Evolutionary conservation across 2,329 filamentous ascomycete genomes (phyloP).

Genomic region (Xylaria sp.): DNA sequence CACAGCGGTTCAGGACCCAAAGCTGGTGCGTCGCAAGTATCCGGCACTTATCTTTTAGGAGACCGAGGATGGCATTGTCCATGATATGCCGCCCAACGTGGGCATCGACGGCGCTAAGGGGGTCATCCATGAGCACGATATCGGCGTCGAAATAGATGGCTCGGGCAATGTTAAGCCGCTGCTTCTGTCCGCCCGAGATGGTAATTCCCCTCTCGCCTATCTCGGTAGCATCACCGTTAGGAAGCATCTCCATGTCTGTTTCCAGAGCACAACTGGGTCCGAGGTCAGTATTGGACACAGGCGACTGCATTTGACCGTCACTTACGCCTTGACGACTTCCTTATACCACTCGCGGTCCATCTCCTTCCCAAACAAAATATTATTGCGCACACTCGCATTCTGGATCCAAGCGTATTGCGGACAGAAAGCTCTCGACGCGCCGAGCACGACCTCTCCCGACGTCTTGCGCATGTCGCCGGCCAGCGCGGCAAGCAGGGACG

Average conservation of each 20-base stretch:
- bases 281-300: conserved; percentile 11
- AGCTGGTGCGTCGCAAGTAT: conserved; percentile 94
- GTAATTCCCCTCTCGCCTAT: conserved; percentile 96
- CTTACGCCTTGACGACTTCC: conserved; percentile 75
- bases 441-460: conserved; percentile 70
- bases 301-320: conserved; percentile 29
- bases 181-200: conserved; percentile 93
- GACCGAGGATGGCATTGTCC: conserved; percentile 88
- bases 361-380: conserved; percentile 86
- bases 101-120: conserved; percentile 69
- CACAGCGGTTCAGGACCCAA: conserved; percentile 87
- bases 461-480: conserved; percentile 94
- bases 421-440: conserved; percentile 84
- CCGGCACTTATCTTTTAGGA: conserved; percentile 86
- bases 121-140: conserved; percentile 71
- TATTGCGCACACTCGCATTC: conserved; percentile 83
- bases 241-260: conserved; percentile 90
- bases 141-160: conserved; percentile 72
- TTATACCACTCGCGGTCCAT: conserved; percentile 79
- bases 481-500: conserved; percentile 81
- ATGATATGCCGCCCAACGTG: conserved; percentile 79
- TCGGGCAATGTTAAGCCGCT: conserved; percentile 90
- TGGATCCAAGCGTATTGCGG: conserved; percentile 99
- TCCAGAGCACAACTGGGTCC: conserved; percentile 72
- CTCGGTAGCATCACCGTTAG: conserved; percentile 83